Conservation (phyloP, 768 basidiomycete genomes). For the Termitomyces sp. region DNA sequence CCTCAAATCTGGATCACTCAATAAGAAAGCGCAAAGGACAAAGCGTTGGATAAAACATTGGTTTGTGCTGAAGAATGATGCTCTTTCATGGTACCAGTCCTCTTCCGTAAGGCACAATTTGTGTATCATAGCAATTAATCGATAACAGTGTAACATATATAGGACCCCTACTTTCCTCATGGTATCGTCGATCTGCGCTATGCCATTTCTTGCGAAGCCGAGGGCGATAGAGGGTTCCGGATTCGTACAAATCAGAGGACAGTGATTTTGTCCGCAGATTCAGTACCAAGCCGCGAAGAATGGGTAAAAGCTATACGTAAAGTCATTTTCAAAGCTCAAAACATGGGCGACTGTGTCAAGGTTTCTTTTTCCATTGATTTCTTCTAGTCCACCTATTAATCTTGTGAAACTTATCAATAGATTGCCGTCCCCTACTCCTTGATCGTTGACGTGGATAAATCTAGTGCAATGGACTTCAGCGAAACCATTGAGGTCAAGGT, state of each 20-base stretch:
- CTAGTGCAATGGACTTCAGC: conserved; percentile 89
- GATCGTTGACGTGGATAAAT: conserved; percentile 84
- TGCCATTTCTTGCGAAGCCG: conserved; percentile 81
- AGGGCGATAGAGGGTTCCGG: conserved; percentile 73
- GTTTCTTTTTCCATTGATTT: conserved; percentile 27
- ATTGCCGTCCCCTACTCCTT: conserved; percentile 93
- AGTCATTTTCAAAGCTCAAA: conserved; percentile 94
- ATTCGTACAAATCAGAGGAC: conserved; percentile 78
- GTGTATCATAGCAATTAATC: not conserved
- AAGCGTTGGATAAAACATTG: conserved; percentile 94
- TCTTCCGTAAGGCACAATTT: conserved; percentile 58
- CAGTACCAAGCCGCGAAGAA: conserved; percentile 78
- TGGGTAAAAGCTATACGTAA: conserved; percentile 96
- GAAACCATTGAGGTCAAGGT: conserved; percentile 96
- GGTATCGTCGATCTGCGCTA: conserved; percentile 96
- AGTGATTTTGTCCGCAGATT: conserved; percentile 69
- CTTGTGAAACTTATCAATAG: conserved; percentile 22
- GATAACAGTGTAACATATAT: not conserved
- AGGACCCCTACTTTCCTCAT: conserved; percentile 98
- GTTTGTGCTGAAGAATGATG: conserved; percentile 95
- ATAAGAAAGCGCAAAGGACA: conserved; percentile 82
- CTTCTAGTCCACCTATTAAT: not conserved
- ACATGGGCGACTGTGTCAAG: conserved; percentile 94
- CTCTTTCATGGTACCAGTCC: conserved; percentile 94
- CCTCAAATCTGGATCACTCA: conserved; percentile 85